phyloP scores from a whole-genome alignment of 192 early-diverging fungal species.

The Thamnidium elegans region DNA sequence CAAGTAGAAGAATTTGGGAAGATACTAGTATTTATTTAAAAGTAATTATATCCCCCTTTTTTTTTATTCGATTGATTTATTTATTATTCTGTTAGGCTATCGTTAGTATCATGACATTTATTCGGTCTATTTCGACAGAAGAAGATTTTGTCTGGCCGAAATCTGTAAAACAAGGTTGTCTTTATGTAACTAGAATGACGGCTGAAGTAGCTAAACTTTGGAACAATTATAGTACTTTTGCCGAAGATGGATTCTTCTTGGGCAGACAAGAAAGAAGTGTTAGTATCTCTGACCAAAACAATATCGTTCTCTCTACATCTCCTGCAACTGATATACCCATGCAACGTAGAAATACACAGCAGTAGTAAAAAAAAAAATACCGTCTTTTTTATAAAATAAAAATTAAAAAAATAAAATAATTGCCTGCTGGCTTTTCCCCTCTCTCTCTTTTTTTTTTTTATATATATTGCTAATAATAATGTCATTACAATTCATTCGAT shows the following conservation, averaged over 20 bases:
- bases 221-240: slow-evolving; percentile 33
- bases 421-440: background rate
- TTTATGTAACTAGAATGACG: slow-evolving; percentile 32
- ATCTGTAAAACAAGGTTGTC: slow-evolving; percentile 32
- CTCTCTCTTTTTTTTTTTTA: background rate
- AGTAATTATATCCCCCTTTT: slow-evolving; percentile 12
- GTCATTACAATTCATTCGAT: slow-evolving; percentile 3
- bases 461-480: too few species aligned
- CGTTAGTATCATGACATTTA: slow-evolving; percentile 25
- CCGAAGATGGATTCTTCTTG: slow-evolving; percentile 30
- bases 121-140: slow-evolving; percentile 32
- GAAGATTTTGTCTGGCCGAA: slow-evolving; percentile 34
- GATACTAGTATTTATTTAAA: slow-evolving; percentile 32
- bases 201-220: slow-evolving; percentile 33
- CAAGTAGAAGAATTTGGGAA: slow-evolving; percentile 26
- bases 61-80: background rate
- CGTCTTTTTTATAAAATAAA: background rate
- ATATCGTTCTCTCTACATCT: background rate
- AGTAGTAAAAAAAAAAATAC: slow-evolving; percentile 1
- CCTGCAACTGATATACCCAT: slow-evolving; percentile 6
- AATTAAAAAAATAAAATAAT: background rate
- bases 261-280: slow-evolving; percentile 14
- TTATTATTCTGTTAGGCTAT: slow-evolving; percentile 19
- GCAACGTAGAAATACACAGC: slow-evolving; percentile 1
- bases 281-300: slow-evolving; percentile 4